Percentiles rank a stretch among this genome's conserved stretches.
phyloP scores from a whole-genome alignment of 2,329 filamentous ascomycete genomes.

The Didymella pomorum region DNA sequence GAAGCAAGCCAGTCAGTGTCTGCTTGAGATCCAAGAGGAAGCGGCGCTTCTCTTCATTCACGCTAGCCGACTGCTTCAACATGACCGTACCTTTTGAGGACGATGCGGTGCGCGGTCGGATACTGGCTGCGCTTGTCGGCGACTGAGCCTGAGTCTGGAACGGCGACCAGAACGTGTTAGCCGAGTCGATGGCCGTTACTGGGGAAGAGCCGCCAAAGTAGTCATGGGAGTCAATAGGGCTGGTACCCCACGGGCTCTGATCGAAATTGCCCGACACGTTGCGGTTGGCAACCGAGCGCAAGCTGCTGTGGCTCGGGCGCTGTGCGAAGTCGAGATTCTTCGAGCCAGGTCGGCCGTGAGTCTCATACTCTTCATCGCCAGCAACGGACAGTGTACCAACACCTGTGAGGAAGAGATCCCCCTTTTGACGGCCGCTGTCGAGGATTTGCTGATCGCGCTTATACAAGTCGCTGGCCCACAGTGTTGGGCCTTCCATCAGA shows the following conservation, averaged over 20 bases:
- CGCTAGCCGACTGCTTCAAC: slow-evolving; percentile 63
- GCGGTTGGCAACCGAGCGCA: slow-evolving; percentile 66
- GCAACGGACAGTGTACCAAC: slow-evolving; percentile 59
- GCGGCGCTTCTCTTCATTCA: slow-evolving; percentile 74
- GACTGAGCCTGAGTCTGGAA: slow-evolving; percentile 74
- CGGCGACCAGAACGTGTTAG: slow-evolving; percentile 87
- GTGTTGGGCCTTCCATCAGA: slow-evolving; percentile 81
- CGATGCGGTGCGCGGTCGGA: slow-evolving; percentile 69
- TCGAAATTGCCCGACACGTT: slow-evolving; percentile 76
- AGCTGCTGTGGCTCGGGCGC: slow-evolving; percentile 63
- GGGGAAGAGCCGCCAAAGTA: slow-evolving; percentile 75
- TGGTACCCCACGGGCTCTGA: slow-evolving; percentile 69
- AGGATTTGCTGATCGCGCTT: slow-evolving; percentile 74
- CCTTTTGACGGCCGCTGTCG: slow-evolving; percentile 59
- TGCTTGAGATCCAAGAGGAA: slow-evolving; percentile 82
- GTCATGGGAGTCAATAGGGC: slow-evolving; percentile 74
- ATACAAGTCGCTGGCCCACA: slow-evolving; percentile 93
- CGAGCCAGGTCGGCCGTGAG: slow-evolving; percentile 47
- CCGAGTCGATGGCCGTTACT: slow-evolving; percentile 75
- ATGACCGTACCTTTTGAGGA: slow-evolving; percentile 74
- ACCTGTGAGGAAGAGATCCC: slow-evolving; percentile 57
- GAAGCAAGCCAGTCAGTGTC: slow-evolving; percentile 79
- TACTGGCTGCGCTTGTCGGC: slow-evolving; percentile 68
- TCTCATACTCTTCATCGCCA: slow-evolving; percentile 57
- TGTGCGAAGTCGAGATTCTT: slow-evolving; percentile 57